These are phyloP conservation scores for Chlorella vulgaris DNA, from an alignment of 139 green algal species.

Conservation along the genomic window DNA sequence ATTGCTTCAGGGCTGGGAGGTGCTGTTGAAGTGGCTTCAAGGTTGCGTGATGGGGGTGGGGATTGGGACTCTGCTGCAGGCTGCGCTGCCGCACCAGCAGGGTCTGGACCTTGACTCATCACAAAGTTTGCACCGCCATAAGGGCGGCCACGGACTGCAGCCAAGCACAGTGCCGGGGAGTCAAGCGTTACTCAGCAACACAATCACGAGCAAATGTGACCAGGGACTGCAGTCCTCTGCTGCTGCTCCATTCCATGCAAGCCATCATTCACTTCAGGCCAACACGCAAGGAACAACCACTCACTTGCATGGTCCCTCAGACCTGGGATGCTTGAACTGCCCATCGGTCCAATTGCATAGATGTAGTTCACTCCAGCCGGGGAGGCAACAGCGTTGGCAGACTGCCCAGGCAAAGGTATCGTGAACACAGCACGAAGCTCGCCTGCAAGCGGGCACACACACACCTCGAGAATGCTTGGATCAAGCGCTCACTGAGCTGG, in stretches of 20 bases:
- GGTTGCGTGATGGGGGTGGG: too few species aligned
- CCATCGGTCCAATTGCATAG: conserved; percentile 13
- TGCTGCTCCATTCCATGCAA: neutral
- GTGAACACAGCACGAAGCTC: conserved; percentile 25
- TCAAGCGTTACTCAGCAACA: too few species aligned
- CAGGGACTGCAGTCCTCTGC: neutral
- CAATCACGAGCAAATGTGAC: too few species aligned
- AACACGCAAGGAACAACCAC: too few species aligned
- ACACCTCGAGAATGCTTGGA: too few species aligned
- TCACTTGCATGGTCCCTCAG: neutral
- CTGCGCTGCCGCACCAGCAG: neutral
- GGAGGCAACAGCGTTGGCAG: neutral
- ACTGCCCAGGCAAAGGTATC: neutral
- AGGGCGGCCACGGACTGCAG: neutral
- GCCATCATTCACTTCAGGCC: too few species aligned
- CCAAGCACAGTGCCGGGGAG: too few species aligned
- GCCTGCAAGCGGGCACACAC: neutral
- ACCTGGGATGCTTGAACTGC: neutral
- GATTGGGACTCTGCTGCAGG: neutral
- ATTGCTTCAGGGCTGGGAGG: too few species aligned
- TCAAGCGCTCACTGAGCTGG: neutral
- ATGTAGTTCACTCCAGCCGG: neutral
- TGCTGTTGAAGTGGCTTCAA: too few species aligned
- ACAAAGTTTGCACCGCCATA: neutral
- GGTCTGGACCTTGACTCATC: neutral